Percentiles rank a stretch among this genome's conserved stretches.
phyloP scores from a whole-genome alignment of 495 filamentous ascomycete genomes.

The Stereocaulon alpinum region DNA sequence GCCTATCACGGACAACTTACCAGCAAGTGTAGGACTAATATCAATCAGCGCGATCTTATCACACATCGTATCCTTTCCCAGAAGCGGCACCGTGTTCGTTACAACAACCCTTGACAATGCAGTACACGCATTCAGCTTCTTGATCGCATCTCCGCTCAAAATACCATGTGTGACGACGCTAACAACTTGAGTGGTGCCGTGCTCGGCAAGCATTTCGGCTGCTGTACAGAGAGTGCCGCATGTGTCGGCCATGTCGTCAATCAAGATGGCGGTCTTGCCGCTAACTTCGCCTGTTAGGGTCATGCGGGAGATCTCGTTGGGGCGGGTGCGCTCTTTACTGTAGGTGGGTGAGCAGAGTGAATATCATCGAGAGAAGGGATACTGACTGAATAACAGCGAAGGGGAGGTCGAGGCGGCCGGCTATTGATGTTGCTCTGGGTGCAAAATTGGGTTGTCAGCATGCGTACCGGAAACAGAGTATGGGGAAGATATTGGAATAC shows the following conservation, averaged over 20 bases:
- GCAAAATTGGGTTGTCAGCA: no score
- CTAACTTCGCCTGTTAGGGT: conserved; percentile 61
- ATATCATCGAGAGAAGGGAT: not conserved
- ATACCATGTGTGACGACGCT: conserved; percentile 97
- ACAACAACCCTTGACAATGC: conserved; percentile 69
- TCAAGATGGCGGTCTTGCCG: conserved; percentile 60
- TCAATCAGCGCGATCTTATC: conserved; percentile 81
- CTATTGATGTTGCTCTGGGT: conserved; percentile 79
- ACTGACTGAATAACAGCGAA: conserved; percentile 87
- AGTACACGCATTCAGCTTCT: conserved; percentile 74
- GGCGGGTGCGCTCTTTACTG: conserved; percentile 78
- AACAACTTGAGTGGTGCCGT: conserved; percentile 78
- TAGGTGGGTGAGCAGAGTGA: not conserved
- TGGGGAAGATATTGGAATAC: conserved; percentile 37
- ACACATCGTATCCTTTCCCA: conserved; percentile 70
- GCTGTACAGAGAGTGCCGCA: conserved; percentile 93
- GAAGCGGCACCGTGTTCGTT: conserved; percentile 92
- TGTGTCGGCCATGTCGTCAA: conserved; percentile 75
- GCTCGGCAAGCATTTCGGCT: conserved; percentile 78
- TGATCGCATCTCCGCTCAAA: conserved; percentile 81
- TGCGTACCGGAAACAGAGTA: no score
- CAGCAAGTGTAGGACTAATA: conserved; percentile 71
- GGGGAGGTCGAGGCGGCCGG: conserved; percentile 83
- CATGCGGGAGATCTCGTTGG: conserved; percentile 95
- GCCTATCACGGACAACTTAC: no score